Evolutionary conservation across 1,284 basidiomycete genomes (phyloP).

Genomic region (Irpex sp.): DNA sequence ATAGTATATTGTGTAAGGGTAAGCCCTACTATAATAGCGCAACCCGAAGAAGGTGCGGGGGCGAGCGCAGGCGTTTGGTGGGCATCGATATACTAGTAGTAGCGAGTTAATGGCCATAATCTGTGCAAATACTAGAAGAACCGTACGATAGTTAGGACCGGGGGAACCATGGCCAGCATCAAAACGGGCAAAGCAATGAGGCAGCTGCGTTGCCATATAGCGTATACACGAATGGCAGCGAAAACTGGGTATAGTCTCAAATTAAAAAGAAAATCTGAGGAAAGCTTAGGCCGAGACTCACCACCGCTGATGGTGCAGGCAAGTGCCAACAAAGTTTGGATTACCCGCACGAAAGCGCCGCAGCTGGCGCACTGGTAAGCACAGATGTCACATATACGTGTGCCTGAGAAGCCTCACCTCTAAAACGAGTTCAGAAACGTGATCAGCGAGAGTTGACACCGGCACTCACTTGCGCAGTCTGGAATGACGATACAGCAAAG

Average conservation of each 20-base stretch:
- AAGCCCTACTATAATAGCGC: constrained; percentile 17
- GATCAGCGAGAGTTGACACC: background rate
- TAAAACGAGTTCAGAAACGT: background rate
- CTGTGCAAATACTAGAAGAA: background rate
- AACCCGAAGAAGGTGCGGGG: constrained; percentile 25
- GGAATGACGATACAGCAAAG: constrained; percentile 12
- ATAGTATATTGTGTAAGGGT: constrained; percentile 12
- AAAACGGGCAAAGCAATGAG: constrained; percentile 18
- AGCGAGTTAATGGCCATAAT: background rate
- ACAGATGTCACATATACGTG: background rate
- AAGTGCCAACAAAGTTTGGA: constrained; percentile 11
- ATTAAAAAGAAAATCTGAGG: background rate
- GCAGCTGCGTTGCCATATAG: constrained; percentile 22
- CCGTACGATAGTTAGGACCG: constrained; percentile 19
- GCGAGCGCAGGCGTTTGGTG: constrained; percentile 17
- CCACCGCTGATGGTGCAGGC: constrained; percentile 12
- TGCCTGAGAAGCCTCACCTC: constrained; percentile 10
- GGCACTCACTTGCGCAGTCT: constrained; percentile 13
- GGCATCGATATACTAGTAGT: constrained; percentile 20
- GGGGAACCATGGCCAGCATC: constrained; percentile 22
- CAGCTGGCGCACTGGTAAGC: constrained; percentile 5
- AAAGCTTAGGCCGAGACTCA: constrained; percentile 1
- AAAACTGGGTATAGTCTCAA: constrained; percentile 13
- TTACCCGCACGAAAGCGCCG: constrained; percentile 10
- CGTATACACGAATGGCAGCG: constrained; percentile 19